Conservation (phyloP, 768 basidiomycete species). For the Kockovaella imperatae region DNA sequence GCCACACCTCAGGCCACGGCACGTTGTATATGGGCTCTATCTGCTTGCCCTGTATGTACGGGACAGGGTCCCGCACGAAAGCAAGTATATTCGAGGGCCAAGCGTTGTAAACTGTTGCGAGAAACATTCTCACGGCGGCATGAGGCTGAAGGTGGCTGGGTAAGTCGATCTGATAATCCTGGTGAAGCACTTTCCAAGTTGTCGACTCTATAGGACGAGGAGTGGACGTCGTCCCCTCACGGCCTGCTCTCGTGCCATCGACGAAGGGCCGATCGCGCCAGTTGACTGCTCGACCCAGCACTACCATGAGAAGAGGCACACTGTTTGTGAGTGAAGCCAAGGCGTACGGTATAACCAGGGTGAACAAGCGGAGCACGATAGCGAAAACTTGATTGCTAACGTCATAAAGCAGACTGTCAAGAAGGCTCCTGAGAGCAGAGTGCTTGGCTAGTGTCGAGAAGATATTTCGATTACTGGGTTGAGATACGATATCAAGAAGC, state of each 20-base stretch:
- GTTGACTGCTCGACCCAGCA: slow-evolving; percentile 34
- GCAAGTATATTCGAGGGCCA: slow-evolving; percentile 81
- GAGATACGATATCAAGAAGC: too few species aligned
- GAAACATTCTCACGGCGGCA: slow-evolving; percentile 17
- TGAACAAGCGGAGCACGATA: slow-evolving; percentile 22
- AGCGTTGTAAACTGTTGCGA: slow-evolving; percentile 62
- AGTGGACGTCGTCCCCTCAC: slow-evolving; percentile 54
- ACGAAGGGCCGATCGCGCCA: slow-evolving; percentile 38
- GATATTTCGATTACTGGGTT: too few species aligned
- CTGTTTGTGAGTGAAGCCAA: slow-evolving; percentile 24
- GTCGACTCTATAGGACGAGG: slow-evolving; percentile 9
- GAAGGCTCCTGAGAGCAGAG: slow-evolving; percentile 7
- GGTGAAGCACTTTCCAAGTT: slow-evolving; percentile 19
- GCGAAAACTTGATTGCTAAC: slow-evolving; percentile 33
- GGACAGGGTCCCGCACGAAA: slow-evolving; percentile 63
- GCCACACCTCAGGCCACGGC: slow-evolving; percentile 63
- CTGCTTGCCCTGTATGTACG: slow-evolving; percentile 54
- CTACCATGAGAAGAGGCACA: slow-evolving; percentile 34
- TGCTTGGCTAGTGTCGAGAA: slow-evolving; percentile 4
- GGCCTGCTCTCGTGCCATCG: slow-evolving; percentile 50
- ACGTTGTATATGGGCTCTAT: slow-evolving; percentile 59
- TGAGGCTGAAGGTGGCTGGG: slow-evolving; percentile 35
- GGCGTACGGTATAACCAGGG: slow-evolving; percentile 27
- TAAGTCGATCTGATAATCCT: background rate
- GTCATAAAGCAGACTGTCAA: slow-evolving; percentile 24